A percentile compares a stretch with the other conserved stretches of the same genome.
These are phyloP conservation scores for Phalaenopsis equestris DNA, from an alignment of 106 monocot genomes.

Conservation along the genomic window DNA sequence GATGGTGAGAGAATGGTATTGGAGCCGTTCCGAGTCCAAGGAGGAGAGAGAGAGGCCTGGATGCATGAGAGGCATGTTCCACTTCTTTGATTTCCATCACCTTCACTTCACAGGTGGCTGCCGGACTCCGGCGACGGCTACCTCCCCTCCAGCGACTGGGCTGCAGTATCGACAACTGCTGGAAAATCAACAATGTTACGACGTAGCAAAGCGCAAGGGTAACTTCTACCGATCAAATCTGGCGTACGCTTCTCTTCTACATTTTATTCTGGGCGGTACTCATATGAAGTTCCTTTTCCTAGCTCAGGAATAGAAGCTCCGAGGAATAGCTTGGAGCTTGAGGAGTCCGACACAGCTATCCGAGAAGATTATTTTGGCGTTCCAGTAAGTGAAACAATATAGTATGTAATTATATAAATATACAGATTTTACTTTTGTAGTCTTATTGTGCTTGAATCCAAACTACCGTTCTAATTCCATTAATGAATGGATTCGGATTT, in stretches of 20 bases:
- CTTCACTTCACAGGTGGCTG: slow-evolving; percentile 19
- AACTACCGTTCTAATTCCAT: neutral
- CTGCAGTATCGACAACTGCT: slow-evolving; percentile 3
- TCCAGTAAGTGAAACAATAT: slow-evolving; percentile 17
- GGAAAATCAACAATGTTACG: neutral
- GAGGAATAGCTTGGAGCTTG: slow-evolving; percentile 58
- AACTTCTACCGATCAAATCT: neutral
- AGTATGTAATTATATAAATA: too few species aligned
- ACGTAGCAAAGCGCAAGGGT: slow-evolving; percentile 17
- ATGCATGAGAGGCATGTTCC: slow-evolving; percentile 47
- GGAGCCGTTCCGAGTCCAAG: slow-evolving; percentile 15
- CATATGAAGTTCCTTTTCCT: neutral
- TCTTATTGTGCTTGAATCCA: too few species aligned
- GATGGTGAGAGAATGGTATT: slow-evolving; percentile 27
- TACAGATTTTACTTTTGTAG: neutral
- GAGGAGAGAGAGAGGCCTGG: slow-evolving; percentile 21
- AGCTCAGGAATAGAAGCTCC: slow-evolving; percentile 52
- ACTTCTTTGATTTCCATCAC: slow-evolving; percentile 36
- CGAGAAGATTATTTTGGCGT: slow-evolving; percentile 29
- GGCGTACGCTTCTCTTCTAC: neutral
- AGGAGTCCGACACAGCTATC: slow-evolving; percentile 13
- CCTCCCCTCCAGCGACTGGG: neutral
- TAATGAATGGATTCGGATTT: too few species aligned
- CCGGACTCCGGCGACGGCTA: neutral
- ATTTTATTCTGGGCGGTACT: neutral